Evolutionary conservation across 257 asterid species (phyloP).

Genomic region (Euphrasia confusa): DNA sequence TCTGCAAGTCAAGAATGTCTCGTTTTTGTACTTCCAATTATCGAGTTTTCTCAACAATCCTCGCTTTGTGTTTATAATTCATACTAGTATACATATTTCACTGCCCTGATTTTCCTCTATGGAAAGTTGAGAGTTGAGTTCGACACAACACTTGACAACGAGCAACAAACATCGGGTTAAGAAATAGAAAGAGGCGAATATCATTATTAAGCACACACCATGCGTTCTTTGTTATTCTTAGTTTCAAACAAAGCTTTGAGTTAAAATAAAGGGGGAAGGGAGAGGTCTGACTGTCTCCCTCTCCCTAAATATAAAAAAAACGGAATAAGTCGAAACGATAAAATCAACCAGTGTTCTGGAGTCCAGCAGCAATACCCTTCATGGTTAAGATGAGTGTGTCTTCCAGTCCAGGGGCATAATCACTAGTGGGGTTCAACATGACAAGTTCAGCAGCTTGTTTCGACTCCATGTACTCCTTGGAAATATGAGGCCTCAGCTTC

Average conservation of each 20-base stretch:
- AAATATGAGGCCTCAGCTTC: conserved; percentile 48
- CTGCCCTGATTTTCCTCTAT: no score
- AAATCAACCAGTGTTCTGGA: conserved; percentile 49
- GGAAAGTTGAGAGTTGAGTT: no score
- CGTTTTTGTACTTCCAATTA: no score
- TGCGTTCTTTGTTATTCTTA: not conserved
- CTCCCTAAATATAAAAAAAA: not conserved
- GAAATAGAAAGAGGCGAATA: not conserved
- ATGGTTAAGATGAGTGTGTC: conserved; percentile 65
- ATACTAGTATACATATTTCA: no score
- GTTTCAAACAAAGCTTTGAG: not conserved
- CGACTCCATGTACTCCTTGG: conserved; percentile 40
- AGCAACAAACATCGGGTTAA: not conserved
- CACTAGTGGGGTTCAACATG: conserved; percentile 53
- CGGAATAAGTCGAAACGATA: not conserved
- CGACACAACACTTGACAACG: not conserved
- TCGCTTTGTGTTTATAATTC: no score
- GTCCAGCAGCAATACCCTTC: conserved; percentile 74
- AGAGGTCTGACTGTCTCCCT: not conserved
- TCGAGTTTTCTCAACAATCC: no score
- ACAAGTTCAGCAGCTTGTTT: conserved; percentile 54
- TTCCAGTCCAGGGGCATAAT: conserved; percentile 65
- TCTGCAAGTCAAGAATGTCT: no score
- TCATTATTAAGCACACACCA: not conserved
- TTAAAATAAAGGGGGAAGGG: no score